A percentile compares a stretch with the other conserved stretches of the same genome.
phyloP scores from a whole-genome alignment of 2,329 filamentous ascomycete genomes.

The Microsporum ferrugineum region DNA sequence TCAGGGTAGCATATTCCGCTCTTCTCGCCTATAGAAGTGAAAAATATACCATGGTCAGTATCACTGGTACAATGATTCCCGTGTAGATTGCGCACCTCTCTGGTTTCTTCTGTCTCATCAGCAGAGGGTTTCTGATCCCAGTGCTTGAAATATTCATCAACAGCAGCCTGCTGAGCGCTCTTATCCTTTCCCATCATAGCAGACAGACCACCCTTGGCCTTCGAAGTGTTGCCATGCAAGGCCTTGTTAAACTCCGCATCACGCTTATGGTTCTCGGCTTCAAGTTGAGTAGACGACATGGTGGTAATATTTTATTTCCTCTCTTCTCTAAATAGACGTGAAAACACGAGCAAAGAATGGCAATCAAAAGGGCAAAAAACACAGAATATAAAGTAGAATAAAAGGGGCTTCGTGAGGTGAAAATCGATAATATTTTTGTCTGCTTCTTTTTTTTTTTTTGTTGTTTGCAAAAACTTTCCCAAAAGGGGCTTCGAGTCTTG shows the following conservation, averaged over 20 bases:
- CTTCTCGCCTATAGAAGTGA: constrained; percentile 51
- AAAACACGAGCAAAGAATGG: no score
- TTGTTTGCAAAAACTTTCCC: neutral
- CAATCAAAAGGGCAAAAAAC: neutral
- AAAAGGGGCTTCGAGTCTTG: neutral
- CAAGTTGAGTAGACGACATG: constrained; percentile 51
- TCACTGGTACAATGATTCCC: neutral
- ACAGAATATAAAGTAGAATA: neutral
- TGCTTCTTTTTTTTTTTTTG: neutral
- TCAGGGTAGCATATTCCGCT: constrained; percentile 84
- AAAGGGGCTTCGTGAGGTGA: neutral
- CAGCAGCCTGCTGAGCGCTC: constrained; percentile 64
- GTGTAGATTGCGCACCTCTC: constrained; percentile 49
- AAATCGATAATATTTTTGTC: neutral
- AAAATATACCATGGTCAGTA: neutral
- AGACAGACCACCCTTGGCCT: constrained; percentile 59
- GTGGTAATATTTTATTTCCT: neutral
- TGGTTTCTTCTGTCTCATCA: constrained; percentile 70
- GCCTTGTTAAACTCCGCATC: constrained; percentile 87
- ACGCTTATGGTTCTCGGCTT: constrained; percentile 69
- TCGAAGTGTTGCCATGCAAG: constrained; percentile 64
- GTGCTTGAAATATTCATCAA: constrained; percentile 92
- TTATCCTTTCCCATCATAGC: constrained; percentile 80
- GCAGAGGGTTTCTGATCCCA: constrained; percentile 75
- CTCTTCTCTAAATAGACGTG: neutral